Base-by-base conservation (phyloP, 31 red algal genomes). In the Asparagopsis taxiformis region DNA sequence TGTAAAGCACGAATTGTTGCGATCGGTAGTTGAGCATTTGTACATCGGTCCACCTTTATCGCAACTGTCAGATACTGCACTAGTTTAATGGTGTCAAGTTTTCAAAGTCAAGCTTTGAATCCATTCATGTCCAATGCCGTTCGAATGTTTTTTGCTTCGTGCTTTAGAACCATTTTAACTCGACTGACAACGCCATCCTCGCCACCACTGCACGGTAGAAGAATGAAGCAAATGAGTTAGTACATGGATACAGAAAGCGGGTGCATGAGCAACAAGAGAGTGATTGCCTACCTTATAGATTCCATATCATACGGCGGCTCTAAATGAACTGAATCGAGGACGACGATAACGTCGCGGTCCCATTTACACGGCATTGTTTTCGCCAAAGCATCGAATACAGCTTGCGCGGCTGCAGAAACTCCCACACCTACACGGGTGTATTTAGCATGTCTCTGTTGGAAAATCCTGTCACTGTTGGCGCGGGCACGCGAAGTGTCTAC, bases 291-390 rank as follows among this genome's bases (percentile, higher is more conserved):
- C 69, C 69, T 73, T 26, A 73, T 39, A 29, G 51, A 22, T 24
- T 73, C 65, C 46, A 43, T 67, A 20, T 50, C 41, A 46, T 84
- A 91, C 39, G 88, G 88, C 13, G 74, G 55, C 3, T 32, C 43
- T 30, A 92, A 57, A n/a, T 64, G 72, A 2, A 92, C 88, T 1
- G 88, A 62, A 46, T 80, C 88, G 11, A 92, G 57, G 10, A 92
- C 63, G 16, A 92, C 58, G 31, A 92, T 92, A 26, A 60, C 65
- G 32, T 77, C 58, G 9, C 63, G 70, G 30, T 92, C 67, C 88
- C 88, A 92, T 33, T 39, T 66, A 56, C 88, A 84, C 24, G 79
- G 88, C 51, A 92, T 31, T 1, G 88, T 92, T 28, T 83, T 92
- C 3, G 71, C 88, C 30, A 84, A 60, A 22, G 59, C 55, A 66